phyloP scores from a whole-genome alignment of 257 asterid species.

The Dorcoceras hygrometricum region DNA sequence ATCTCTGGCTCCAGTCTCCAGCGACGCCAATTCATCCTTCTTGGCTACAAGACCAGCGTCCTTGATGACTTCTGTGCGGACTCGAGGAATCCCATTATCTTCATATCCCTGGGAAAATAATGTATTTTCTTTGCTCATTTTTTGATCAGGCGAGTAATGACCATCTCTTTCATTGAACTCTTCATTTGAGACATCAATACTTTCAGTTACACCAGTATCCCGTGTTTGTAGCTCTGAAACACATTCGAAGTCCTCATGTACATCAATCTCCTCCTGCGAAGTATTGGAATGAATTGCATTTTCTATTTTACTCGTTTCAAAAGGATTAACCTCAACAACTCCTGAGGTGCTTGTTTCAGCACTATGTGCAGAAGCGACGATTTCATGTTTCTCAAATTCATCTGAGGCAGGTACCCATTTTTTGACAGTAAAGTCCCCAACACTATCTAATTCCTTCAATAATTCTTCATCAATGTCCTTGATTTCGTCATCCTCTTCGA shows the following conservation, averaged over 20 bases:
- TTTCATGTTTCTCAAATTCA: conserved; percentile 20
- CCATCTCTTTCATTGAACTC: conserved; percentile 32
- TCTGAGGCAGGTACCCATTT: conserved; percentile 36
- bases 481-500: conserved; percentile 57
- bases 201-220: conserved; percentile 28
- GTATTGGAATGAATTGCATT: conserved; percentile 18
- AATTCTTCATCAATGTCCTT: conserved; percentile 70
- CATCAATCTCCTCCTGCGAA: conserved; percentile 28
- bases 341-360: conserved; percentile 26
- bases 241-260: conserved; percentile 26
- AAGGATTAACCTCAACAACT: conserved; percentile 25
- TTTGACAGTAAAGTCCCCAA: conserved; percentile 59
- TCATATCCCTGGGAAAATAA: conserved; percentile 21
- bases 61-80: conserved; percentile 29
- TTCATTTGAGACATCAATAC: conserved; percentile 27
- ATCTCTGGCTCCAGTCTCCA: conserved; percentile 20
- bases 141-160: conserved; percentile 25
- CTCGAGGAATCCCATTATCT: conserved; percentile 30
- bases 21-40: conserved; percentile 27
- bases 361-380: conserved; percentile 26
- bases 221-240: conserved; percentile 34
- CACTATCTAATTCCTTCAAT: conserved; percentile 67
- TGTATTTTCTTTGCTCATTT: conserved; percentile 25
- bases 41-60: conserved; percentile 28
- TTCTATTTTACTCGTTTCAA: conserved; percentile 29